Evolutionary conservation across 768 basidiomycete genomes (phyloP).

Genomic region (Pulveroboletus sp.): DNA sequence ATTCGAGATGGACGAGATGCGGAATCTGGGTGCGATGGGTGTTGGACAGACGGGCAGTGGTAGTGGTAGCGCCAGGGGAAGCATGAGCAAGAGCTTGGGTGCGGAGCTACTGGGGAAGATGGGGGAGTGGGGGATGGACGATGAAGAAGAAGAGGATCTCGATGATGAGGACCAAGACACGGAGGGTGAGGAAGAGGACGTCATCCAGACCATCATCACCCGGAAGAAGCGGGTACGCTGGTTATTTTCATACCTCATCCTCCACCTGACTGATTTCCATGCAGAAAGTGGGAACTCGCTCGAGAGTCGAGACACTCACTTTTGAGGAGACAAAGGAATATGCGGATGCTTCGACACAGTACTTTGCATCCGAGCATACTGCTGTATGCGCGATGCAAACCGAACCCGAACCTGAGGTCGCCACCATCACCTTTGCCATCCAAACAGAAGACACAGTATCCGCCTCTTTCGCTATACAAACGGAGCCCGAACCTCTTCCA

Average conservation of each 20-base stretch:
- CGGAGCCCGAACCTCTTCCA: conserved; percentile 34
- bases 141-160: conserved; percentile 36
- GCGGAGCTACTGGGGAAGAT: conserved; percentile 67
- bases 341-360: conserved; percentile 68
- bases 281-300: conserved; percentile 66
- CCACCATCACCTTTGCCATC: conserved; percentile 43
- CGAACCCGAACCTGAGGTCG: conserved; percentile 49
- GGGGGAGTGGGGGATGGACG: conserved; percentile 45
- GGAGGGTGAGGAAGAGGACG: conserved; percentile 60
- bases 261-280: conserved; percentile 14
- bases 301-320: conserved; percentile 40
- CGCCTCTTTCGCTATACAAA: conserved; percentile 35
- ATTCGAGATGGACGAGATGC: conserved; percentile 91
- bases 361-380: conserved; percentile 54
- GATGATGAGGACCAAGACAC: conserved; percentile 48
- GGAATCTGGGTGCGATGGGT: conserved; percentile 42
- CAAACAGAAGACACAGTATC: conserved; percentile 48
- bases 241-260: background rate
- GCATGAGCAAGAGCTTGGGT: conserved; percentile 70
- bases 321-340: conserved; percentile 71
- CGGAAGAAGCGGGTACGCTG: conserved; percentile 66
- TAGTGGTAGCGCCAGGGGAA: conserved; percentile 47
- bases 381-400: conserved; percentile 54
- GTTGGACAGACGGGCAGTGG: conserved; percentile 38
- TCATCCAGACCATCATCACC: conserved; percentile 87